Evolutionary conservation across 176 grass and related monocot genomes (phyloP).

Genomic region (Avena sativa): DNA sequence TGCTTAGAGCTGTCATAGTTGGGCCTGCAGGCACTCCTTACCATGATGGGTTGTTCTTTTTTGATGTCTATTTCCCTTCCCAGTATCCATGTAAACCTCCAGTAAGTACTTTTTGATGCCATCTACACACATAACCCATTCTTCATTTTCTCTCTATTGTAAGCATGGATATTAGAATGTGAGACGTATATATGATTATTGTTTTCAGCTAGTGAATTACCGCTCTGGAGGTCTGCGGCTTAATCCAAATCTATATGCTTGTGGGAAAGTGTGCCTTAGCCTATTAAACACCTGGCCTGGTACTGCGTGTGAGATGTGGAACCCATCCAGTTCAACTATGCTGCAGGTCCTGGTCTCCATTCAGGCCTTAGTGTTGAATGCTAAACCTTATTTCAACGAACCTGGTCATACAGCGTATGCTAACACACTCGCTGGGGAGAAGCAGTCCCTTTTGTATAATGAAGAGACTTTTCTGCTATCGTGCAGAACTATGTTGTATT

Average conservation of each 20-base stretch:
- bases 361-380: slow-evolving; percentile 86
- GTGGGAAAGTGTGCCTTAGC: slow-evolving; percentile 86
- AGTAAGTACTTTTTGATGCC: slow-evolving; percentile 50
- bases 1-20: slow-evolving; percentile 80
- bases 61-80: slow-evolving; percentile 77
- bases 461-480: slow-evolving; percentile 72
- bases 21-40: slow-evolving; percentile 88
- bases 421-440: slow-evolving; percentile 58
- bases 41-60: slow-evolving; percentile 85
- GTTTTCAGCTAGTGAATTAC: slow-evolving; percentile 80
- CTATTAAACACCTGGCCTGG: slow-evolving; percentile 82
- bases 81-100: slow-evolving; percentile 71
- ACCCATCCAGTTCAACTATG: slow-evolving; percentile 62
- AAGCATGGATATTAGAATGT: slow-evolving; percentile 11
- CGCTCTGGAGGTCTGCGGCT: slow-evolving; percentile 74
- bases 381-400: slow-evolving; percentile 84
- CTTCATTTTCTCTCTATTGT: slow-evolving; percentile 29
- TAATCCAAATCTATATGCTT: slow-evolving; percentile 84
- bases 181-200: slow-evolving; percentile 20
- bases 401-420: slow-evolving; percentile 48
- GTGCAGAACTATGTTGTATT: slow-evolving; percentile 79
- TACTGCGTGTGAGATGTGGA: slow-evolving; percentile 75
- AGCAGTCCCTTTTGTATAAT: slow-evolving; percentile 67
- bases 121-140: slow-evolving; percentile 25
- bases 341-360: slow-evolving; percentile 78